These are phyloP conservation scores for Geosmithia putterillii DNA, from an alignment of 2,329 filamentous ascomycete genomes.

Conservation along the genomic window DNA sequence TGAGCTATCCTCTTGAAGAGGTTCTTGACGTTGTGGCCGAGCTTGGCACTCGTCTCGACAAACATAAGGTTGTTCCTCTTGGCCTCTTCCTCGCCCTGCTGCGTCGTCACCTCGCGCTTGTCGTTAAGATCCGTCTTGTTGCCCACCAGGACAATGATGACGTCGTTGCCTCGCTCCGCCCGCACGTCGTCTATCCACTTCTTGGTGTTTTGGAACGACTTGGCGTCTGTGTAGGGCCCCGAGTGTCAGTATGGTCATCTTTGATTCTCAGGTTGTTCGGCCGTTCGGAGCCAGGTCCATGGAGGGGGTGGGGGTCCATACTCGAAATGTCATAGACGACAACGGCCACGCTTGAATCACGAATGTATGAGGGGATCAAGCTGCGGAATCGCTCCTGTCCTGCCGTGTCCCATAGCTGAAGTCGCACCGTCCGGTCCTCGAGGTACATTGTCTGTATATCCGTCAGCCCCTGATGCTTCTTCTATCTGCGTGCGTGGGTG, in stretches of 20 bases:
- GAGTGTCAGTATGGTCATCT: background rate
- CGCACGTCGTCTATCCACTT: slow-evolving; percentile 99
- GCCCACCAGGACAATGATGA: slow-evolving; percentile 95
- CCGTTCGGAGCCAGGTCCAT: too few species aligned
- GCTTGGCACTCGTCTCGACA: slow-evolving; percentile 95
- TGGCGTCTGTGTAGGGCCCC: slow-evolving; percentile 47
- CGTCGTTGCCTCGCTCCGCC: slow-evolving; percentile 92
- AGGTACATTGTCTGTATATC: slow-evolving; percentile 83
- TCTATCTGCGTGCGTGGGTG: background rate
- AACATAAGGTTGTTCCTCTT: slow-evolving; percentile 99
- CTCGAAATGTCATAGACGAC: slow-evolving; percentile 98
- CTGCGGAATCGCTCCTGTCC: slow-evolving; percentile 96
- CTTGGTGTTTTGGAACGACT: slow-evolving; percentile 95
- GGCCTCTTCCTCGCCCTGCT: slow-evolving; percentile 93
- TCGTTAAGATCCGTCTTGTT: slow-evolving; percentile 99
- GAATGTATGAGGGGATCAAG: slow-evolving; percentile 95
- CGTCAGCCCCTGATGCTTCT: background rate
- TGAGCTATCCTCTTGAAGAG: slow-evolving; percentile 97
- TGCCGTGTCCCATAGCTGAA: slow-evolving; percentile 97
- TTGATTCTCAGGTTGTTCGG: too few species aligned
- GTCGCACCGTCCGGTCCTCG: slow-evolving; percentile 90
- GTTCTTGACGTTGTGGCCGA: slow-evolving; percentile 95
- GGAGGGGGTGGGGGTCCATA: slow-evolving; percentile 20
- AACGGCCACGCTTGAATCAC: slow-evolving; percentile 93
- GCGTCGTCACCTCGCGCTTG: slow-evolving; percentile 92